phyloP scores from a whole-genome alignment of 768 basidiomycete species.

The Neoboletus subvelutipes region DNA sequence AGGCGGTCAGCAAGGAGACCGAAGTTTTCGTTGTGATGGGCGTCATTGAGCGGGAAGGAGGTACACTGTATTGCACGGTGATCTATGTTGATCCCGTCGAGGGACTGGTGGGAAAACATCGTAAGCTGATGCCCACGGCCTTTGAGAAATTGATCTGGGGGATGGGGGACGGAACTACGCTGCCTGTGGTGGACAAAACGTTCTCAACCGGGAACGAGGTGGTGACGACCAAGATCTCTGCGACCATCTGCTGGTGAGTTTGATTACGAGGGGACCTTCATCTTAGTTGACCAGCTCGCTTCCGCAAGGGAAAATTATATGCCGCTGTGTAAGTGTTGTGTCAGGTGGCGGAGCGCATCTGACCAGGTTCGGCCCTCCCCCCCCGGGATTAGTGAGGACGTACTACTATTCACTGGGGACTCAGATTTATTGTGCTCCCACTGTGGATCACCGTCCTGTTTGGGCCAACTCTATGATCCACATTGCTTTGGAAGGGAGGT shows the following conservation, averaged over 20 bases:
- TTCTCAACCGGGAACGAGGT: constrained; percentile 32
- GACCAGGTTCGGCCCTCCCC: background rate
- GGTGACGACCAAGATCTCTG: constrained; percentile 48
- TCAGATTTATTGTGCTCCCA: constrained; percentile 64
- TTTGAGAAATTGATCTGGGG: constrained; percentile 64
- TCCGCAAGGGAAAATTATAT: constrained; percentile 68
- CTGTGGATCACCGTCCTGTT: constrained; percentile 55
- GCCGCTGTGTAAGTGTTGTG: constrained; percentile 50
- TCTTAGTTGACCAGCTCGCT: background rate
- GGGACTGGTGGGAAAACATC: constrained; percentile 59
- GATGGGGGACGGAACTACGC: constrained; percentile 52
- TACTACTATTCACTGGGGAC: constrained; percentile 60
- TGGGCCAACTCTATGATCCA: constrained; percentile 62
- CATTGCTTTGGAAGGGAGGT: constrained; percentile 67
- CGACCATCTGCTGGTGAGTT: constrained; percentile 58
- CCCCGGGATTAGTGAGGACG: constrained; percentile 46
- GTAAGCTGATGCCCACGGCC: constrained; percentile 64
- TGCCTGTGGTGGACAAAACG: constrained; percentile 46
- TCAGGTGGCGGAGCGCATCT: background rate
- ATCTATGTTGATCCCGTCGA: constrained; percentile 53
- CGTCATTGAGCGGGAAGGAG: constrained; percentile 56
- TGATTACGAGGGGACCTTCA: too few species aligned
- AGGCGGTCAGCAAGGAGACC: constrained; percentile 46
- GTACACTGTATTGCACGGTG: constrained; percentile 61
- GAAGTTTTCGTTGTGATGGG: constrained; percentile 59